Evolutionary conservation across 148 eudicot species (phyloP).

Genomic region (Rhododendron griersonianum): DNA sequence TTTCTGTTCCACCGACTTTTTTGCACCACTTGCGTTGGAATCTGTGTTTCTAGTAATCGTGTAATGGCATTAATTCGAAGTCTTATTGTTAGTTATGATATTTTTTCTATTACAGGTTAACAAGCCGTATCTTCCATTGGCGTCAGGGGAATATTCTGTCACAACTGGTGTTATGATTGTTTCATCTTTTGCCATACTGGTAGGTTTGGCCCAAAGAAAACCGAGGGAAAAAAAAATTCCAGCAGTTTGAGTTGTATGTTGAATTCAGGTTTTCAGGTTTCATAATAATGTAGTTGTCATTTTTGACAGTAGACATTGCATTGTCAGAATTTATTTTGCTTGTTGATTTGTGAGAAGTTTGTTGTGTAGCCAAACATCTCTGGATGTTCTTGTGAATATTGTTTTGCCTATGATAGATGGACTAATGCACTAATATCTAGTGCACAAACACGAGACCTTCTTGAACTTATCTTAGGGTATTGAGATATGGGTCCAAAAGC

Average conservation of each 20-base stretch:
- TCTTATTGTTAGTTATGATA: neutral
- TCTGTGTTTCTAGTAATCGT: neutral
- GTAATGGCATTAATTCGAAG: neutral
- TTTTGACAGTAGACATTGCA: neutral
- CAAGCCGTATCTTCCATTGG: constrained; percentile 96
- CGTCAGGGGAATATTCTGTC: constrained; percentile 89
- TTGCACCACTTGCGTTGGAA: neutral
- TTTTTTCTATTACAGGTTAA: constrained; percentile 58
- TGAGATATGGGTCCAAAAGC: neutral
- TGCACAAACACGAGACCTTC: neutral
- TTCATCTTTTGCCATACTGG: constrained; percentile 76
- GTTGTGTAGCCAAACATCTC: neutral
- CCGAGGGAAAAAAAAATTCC: neutral
- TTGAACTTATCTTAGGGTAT: neutral
- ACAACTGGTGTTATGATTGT: constrained; percentile 67
- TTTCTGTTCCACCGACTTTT: neutral
- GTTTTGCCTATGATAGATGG: neutral
- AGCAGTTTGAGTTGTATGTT: neutral
- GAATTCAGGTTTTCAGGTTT: neutral
- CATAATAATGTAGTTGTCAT: neutral
- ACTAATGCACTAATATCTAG: neutral
- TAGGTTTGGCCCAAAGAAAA: constrained; percentile 19
- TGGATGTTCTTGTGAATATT: neutral
- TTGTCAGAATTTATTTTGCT: neutral
- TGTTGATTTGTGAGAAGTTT: neutral